A percentile compares a stretch with the other conserved stretches of the same genome.
Evolutionary conservation across 371 early-diverging fungal species (phyloP).

Genomic region (Rhizomucor pusillus): DNA sequence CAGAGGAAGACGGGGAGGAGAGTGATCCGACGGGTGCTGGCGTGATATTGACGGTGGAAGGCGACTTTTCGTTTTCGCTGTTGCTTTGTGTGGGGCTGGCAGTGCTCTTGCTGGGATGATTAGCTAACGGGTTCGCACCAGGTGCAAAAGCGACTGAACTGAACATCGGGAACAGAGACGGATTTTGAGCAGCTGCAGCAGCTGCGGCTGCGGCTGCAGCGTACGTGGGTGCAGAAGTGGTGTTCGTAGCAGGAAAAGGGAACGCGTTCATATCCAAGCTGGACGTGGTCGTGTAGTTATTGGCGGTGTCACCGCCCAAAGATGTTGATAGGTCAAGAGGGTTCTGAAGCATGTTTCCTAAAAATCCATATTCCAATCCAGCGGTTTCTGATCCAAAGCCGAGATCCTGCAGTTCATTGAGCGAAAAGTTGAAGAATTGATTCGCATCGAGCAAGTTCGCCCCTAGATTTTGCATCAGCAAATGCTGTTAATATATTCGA

Average conservation of each 20-base stretch:
- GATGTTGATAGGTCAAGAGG: conserved; percentile 21
- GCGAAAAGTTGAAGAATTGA: conserved; percentile 27
- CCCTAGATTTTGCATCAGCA: background rate
- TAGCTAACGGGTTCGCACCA: conserved; percentile 12
- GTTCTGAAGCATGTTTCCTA: conserved; percentile 37
- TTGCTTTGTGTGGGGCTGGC: background rate
- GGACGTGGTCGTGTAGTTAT: conserved; percentile 1
- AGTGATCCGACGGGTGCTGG: conserved; percentile 1
- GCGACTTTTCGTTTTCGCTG: conserved; percentile 2
- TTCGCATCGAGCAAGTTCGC: conserved; percentile 13
- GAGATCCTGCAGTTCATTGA: conserved; percentile 24
- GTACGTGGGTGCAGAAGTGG: background rate
- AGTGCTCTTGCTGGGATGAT: conserved; percentile 1
- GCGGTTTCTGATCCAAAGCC: conserved; percentile 45
- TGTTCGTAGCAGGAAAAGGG: background rate
- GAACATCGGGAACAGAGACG: conserved; percentile 12
- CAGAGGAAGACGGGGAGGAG: conserved; percentile 8
- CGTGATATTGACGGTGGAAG: background rate
- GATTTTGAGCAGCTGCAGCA: background rate
- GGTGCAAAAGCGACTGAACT: conserved; percentile 13
- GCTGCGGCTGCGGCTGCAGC: conserved; percentile 1
- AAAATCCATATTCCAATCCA: conserved; percentile 41
- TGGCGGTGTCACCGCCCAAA: conserved; percentile 4
- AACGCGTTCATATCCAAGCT: background rate
- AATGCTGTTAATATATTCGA: background rate